phyloP scores from a whole-genome alignment of 1,139 yeast genomes.

The Ogataea hybrid region DNA sequence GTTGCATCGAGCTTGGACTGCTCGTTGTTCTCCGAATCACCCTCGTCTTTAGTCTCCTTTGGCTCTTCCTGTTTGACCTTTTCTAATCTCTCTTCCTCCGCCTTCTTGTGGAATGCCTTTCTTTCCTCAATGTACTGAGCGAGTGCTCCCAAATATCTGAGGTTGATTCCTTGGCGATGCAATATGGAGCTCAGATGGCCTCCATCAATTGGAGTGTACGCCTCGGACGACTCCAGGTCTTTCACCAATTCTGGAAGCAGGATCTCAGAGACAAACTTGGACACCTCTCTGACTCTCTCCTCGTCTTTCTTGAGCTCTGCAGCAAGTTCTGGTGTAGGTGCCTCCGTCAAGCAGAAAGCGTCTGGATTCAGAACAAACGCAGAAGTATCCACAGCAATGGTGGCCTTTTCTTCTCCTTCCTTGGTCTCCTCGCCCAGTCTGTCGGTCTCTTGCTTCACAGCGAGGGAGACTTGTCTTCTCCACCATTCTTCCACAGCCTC shows the following conservation, averaged over 20 bases:
- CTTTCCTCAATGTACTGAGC: conserved; percentile 35
- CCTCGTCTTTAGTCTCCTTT: conserved; percentile 35
- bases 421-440: conserved; percentile 42
- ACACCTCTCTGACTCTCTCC: conserved; percentile 63
- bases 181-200: conserved; percentile 62
- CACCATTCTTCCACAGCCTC: conserved; percentile 95
- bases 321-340: conserved; percentile 39
- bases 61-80: conserved; percentile 31
- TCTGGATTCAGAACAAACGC: conserved; percentile 74
- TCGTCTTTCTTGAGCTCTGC: conserved; percentile 47
- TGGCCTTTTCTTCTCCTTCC: conserved; percentile 37
- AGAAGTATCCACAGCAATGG: conserved; percentile 55
- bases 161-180: conserved; percentile 82
- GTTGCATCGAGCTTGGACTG: conserved; percentile 42
- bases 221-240: conserved; percentile 47
- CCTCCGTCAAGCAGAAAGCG: conserved; percentile 50
- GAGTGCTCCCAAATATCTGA: conserved; percentile 79
- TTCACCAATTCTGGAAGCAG: conserved; percentile 65
- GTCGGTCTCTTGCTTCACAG: conserved; percentile 49
- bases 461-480: conserved; percentile 61
- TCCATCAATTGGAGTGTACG: conserved; percentile 63
- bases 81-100: conserved; percentile 23
- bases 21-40: conserved; percentile 37
- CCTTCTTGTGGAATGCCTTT: conserved; percentile 26
- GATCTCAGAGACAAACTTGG: conserved; percentile 55